Conservation (phyloP, 2,329 filamentous ascomycete species). For the Stagonosporopsis chrysanthemi region DNA sequence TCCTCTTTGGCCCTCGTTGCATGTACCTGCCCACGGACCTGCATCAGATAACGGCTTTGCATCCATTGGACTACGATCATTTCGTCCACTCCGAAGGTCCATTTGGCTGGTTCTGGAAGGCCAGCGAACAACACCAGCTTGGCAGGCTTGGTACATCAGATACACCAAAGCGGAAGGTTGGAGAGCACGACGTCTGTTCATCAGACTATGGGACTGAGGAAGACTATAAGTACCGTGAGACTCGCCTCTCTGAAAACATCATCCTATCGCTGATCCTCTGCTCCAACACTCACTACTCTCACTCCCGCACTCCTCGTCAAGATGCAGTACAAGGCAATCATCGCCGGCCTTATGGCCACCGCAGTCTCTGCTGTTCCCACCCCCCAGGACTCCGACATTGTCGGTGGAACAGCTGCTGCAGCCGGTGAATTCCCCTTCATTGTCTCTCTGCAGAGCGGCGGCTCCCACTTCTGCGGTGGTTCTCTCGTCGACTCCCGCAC, state of each 20-base stretch:
- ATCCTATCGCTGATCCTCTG: conserved; percentile 30
- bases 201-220: background rate
- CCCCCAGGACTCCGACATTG: conserved; percentile 37
- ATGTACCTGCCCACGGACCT: conserved; percentile 9
- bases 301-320: conserved; percentile 21
- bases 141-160: conserved; percentile 24
- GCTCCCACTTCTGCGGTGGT: conserved; percentile 39
- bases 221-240: conserved; percentile 28
- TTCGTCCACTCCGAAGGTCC: conserved; percentile 11
- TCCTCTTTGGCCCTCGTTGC: conserved; percentile 24
- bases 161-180: conserved; percentile 23
- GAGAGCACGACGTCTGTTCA: conserved; percentile 1
- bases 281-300: conserved; percentile 18
- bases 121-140: conserved; percentile 24
- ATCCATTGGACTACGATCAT: conserved; percentile 6
- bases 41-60: conserved; percentile 24
- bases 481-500: conserved; percentile 37
- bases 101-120: conserved; percentile 25
- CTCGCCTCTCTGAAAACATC: conserved; percentile 14
- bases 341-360: conserved; percentile 33
- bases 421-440: conserved; percentile 42
- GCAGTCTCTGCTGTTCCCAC: conserved; percentile 32
- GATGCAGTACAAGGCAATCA: conserved; percentile 34
- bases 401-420: conserved; percentile 34
- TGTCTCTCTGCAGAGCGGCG: conserved; percentile 29